Percentiles rank a stretch among this genome's conserved stretches.
These are phyloP conservation scores for Bryoglossum gracile DNA, from an alignment of 495 filamentous ascomycete species.

Conservation along the genomic window DNA sequence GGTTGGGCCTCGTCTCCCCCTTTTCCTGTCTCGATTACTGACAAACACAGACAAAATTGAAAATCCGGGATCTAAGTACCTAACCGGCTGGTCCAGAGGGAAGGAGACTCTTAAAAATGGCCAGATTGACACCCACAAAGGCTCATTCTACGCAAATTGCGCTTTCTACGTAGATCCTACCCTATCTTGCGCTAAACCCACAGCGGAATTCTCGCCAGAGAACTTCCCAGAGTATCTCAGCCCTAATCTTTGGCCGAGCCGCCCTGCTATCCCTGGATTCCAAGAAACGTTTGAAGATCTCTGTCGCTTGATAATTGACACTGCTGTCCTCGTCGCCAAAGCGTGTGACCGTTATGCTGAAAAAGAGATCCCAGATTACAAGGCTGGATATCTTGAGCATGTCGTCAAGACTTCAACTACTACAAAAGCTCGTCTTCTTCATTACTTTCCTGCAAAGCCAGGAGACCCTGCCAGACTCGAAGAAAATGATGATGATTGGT, in stretches of 20 bases:
- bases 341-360: constrained; percentile 84
- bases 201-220: constrained; percentile 49
- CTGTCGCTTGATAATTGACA: constrained; percentile 80
- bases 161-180: constrained; percentile 73
- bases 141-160: constrained; percentile 95
- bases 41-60: constrained; percentile 49
- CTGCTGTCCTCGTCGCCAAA: constrained; percentile 73
- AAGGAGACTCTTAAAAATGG: constrained; percentile 91
- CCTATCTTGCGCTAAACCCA: constrained; percentile 51
- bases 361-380: constrained; percentile 68
- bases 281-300: constrained; percentile 62
- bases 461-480: constrained; percentile 20
- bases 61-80: constrained; percentile 53
- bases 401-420: constrained; percentile 80
- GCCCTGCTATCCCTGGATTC: constrained; percentile 64
- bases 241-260: constrained; percentile 77
- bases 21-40: background rate
- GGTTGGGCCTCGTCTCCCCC: constrained; percentile 39
- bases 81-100: constrained; percentile 73
- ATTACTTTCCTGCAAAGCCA: constrained; percentile 72
- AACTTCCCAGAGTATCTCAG: constrained; percentile 52
- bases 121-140: constrained; percentile 86
- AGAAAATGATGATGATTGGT: constrained; percentile 83
- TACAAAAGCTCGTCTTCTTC: constrained; percentile 86
- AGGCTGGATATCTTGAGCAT: constrained; percentile 68